Percentiles rank a stretch among this genome's conserved stretches.
Evolutionary conservation across 148 eudicot genomes (phyloP).

Genomic region (Diospyros kaki): DNA sequence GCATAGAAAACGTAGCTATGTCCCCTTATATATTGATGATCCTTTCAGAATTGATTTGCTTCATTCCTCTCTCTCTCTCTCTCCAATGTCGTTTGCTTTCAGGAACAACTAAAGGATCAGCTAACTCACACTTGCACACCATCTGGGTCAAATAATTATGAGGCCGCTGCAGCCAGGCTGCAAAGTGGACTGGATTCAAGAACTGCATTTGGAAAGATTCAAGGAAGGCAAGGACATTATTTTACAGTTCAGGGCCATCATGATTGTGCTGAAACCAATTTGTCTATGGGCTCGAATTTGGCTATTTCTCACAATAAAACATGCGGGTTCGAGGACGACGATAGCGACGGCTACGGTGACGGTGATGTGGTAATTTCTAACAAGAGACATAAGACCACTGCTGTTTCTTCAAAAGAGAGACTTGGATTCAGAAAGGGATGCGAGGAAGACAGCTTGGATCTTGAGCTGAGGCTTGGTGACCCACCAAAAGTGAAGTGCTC

Average conservation of each 20-base stretch:
- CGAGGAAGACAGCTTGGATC: slow-evolving; percentile 50
- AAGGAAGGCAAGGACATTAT: neutral
- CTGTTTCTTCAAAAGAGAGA: neutral
- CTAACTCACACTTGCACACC: too few relatives aligned
- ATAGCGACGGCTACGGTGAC: neutral
- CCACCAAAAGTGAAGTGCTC: slow-evolving; percentile 7
- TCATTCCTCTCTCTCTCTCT: slow-evolving; percentile 1
- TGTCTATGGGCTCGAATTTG: slow-evolving; percentile 33
- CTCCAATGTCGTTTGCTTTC: neutral
- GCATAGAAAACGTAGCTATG: too few relatives aligned
- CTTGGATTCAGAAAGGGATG: neutral
- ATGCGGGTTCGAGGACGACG: neutral
- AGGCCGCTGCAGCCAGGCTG: too few relatives aligned
- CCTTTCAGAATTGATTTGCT: neutral
- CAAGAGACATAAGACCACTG: slow-evolving; percentile 45
- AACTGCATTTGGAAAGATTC: neutral
- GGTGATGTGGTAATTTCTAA: slow-evolving; percentile 8
- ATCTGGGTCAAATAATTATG: too few relatives aligned
- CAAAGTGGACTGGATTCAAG: neutral
- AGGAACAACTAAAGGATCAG: too few relatives aligned
- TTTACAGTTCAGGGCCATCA: neutral
- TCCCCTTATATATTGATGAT: too few relatives aligned
- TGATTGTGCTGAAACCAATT: slow-evolving; percentile 12
- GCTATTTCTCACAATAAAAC: slow-evolving; percentile 1
- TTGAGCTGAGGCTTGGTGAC: slow-evolving; percentile 84